phyloP scores from a whole-genome alignment of 2,329 filamentous ascomycete genomes.

The Pseudogymnoascus sp. region DNA sequence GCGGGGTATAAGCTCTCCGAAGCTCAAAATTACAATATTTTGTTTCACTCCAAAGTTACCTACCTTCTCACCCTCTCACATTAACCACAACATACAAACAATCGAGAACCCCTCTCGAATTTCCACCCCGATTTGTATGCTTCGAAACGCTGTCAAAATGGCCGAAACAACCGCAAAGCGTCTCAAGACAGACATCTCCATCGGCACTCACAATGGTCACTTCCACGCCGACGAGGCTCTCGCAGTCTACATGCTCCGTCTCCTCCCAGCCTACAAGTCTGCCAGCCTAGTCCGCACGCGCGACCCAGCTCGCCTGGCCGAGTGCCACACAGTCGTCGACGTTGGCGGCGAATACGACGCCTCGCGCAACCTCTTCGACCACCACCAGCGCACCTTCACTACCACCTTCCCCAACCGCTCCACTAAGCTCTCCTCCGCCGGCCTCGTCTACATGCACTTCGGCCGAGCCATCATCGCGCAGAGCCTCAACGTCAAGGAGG shows the following conservation, averaged over 20 bases:
- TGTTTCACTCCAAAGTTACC: neutral
- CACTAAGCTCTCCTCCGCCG: slow-evolving; percentile 90
- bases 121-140: slow-evolving; percentile 29
- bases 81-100: slow-evolving; percentile 1
- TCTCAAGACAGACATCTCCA: slow-evolving; percentile 60
- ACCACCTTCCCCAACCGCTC: slow-evolving; percentile 73
- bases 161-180: slow-evolving; percentile 69
- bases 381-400: slow-evolving; percentile 88
- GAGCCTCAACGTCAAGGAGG: slow-evolving; percentile 51
- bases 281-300: slow-evolving; percentile 77
- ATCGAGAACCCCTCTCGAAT: neutral
- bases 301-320: slow-evolving; percentile 66
- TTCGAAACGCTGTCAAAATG: slow-evolving; percentile 47
- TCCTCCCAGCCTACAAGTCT: slow-evolving; percentile 69
- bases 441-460: slow-evolving; percentile 93
- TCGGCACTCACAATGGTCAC: slow-evolving; percentile 93
- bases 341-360: slow-evolving; percentile 93
- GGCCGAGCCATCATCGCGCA: slow-evolving; percentile 73
- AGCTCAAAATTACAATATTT: neutral
- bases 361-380: slow-evolving; percentile 72
- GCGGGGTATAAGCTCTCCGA: neutral
- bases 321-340: slow-evolving; percentile 92
- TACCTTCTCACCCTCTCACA: neutral
- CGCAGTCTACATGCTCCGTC: slow-evolving; percentile 89
- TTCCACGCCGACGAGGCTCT: slow-evolving; percentile 99